phyloP scores from a whole-genome alignment of 163 green algal genomes.

The Volvox carteri region DNA sequence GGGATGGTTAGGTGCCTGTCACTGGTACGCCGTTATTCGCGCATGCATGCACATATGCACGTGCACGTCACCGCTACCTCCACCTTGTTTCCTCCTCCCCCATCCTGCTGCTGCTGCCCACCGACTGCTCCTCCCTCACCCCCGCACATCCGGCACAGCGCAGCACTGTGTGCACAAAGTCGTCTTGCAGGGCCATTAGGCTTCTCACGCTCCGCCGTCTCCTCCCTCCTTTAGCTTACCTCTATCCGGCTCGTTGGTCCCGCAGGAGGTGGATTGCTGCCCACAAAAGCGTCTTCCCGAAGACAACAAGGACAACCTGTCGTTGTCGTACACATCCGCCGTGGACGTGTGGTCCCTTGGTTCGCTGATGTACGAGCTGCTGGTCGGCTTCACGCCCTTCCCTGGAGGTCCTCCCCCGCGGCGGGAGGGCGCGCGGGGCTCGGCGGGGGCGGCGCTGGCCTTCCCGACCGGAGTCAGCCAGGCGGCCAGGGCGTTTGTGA shows the following conservation, averaged over 20 bases:
- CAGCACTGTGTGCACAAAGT: too few relatives aligned
- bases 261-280: conserved; percentile 34
- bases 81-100: too few relatives aligned
- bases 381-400: conserved; percentile 59
- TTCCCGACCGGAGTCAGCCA: conserved; percentile 18
- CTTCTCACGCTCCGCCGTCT: too few relatives aligned
- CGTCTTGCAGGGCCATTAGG: too few relatives aligned
- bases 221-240: too few relatives aligned
- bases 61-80: too few relatives aligned
- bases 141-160: too few relatives aligned
- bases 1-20: not conserved
- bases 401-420: conserved; percentile 13
- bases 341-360: conserved; percentile 56
- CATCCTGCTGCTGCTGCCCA: too few relatives aligned
- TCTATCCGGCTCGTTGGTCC: not conserved
- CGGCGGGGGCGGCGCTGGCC: not conserved
- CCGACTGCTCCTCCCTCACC: too few relatives aligned
- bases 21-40: too few relatives aligned
- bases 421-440: conserved; percentile 13
- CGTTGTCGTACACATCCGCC: conserved; percentile 14
- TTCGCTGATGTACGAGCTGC: conserved; percentile 69
- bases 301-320: conserved; percentile 35
- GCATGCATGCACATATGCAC: too few relatives aligned
- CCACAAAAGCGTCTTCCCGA: conserved; percentile 18
- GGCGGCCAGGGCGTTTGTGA: not conserved